phyloP scores from a whole-genome alignment of 768 basidiomycete genomes.

The Psilocybe tampanensis region DNA sequence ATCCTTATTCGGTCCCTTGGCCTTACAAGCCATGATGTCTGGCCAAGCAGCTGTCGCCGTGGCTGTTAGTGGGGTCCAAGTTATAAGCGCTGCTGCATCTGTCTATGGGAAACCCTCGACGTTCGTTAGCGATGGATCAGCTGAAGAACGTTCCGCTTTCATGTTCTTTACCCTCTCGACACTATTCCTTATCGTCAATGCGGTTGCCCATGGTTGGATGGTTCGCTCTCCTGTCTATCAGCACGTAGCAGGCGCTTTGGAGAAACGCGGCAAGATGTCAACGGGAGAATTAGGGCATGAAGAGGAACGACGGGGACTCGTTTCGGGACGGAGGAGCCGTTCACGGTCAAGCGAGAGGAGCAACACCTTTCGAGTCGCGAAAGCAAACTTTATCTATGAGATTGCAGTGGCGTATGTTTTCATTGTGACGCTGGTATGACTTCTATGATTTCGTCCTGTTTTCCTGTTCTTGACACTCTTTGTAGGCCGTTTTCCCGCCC shows the following conservation, averaged over 20 bases:
- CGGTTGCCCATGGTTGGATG: conserved; percentile 60
- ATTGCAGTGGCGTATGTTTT: conserved; percentile 78
- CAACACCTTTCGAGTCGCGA: conserved; percentile 55
- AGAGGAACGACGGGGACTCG: conserved; percentile 38
- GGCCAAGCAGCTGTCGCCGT: conserved; percentile 89
- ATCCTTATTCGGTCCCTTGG: conserved; percentile 72
- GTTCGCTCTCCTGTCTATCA: conserved; percentile 61
- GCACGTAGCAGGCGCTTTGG: conserved; percentile 49
- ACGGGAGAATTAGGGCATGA: conserved; percentile 20
- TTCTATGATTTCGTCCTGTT: background rate
- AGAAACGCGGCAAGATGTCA: conserved; percentile 32
- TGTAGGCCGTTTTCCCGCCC: conserved; percentile 83
- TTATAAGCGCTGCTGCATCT: conserved; percentile 63
- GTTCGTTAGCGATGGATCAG: conserved; percentile 40
- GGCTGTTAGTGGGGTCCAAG: conserved; percentile 76
- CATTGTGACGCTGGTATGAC: conserved; percentile 73
- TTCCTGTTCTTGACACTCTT: conserved; percentile 3
- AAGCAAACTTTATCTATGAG: conserved; percentile 69
- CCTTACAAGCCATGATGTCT: conserved; percentile 76
- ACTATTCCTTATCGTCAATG: conserved; percentile 58
- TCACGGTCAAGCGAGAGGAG: conserved; percentile 35
- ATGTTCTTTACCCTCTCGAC: conserved; percentile 76
- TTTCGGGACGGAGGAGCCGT: conserved; percentile 30
- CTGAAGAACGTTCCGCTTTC: conserved; percentile 71
- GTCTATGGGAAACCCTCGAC: conserved; percentile 45